Percentiles rank a stretch among this genome's conserved stretches.
Conservation (phyloP, 371 early-diverging fungal species). For the Apophysomyces variabilis region DNA sequence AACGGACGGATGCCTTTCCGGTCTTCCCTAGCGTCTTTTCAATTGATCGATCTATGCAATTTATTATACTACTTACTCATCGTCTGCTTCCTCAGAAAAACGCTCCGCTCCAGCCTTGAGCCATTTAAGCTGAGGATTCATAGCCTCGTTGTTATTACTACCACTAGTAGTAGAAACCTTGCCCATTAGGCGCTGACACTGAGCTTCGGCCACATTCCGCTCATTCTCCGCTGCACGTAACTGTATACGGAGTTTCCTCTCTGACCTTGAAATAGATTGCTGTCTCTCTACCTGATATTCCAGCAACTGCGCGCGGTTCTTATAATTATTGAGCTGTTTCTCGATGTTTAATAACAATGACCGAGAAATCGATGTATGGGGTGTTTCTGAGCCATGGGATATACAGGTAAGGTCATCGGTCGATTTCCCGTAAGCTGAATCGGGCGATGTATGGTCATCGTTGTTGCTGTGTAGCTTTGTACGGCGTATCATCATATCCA, state of each 20-base stretch:
- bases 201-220: constrained; percentile 26
- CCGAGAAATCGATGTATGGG: not conserved
- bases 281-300: constrained; percentile 25
- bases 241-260: constrained; percentile 37
- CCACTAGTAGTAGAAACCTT: not conserved
- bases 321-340: constrained; percentile 23
- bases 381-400: not conserved
- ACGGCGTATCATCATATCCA: constrained; percentile 11
- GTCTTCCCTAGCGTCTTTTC: not conserved
- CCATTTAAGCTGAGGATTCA: not conserved
- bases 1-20: not conserved
- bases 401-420: not conserved
- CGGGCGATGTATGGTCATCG: not conserved
- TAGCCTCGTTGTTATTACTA: not conserved
- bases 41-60: not conserved
- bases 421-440: constrained; percentile 5
- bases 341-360: constrained; percentile 22
- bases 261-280: constrained; percentile 26
- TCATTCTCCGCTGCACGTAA: constrained; percentile 32
- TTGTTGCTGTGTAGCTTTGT: not conserved
- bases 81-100: constrained; percentile 4
- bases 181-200: constrained; percentile 9
- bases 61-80: not conserved
- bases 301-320: constrained; percentile 17
- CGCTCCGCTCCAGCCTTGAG: not conserved